Conservation (phyloP, 441 rosid species). For the Erysimum pusillum region DNA sequence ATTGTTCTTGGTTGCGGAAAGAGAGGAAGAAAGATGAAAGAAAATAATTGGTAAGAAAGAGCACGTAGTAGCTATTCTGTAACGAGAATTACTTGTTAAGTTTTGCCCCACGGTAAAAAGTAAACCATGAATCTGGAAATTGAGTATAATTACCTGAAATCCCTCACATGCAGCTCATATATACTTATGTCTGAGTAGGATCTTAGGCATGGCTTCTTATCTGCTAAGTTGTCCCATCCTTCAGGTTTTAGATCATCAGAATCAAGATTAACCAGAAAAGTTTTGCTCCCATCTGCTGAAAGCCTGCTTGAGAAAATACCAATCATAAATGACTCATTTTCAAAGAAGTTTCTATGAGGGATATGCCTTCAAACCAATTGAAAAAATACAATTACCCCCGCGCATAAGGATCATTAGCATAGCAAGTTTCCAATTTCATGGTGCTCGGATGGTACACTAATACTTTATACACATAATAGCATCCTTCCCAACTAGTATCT, state of each 20-base stretch:
- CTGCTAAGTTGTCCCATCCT: conserved; percentile 81
- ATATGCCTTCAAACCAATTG: conserved; percentile 20
- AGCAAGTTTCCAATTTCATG: conserved; percentile 76
- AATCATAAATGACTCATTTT: conserved; percentile 37
- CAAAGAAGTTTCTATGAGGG: conserved; percentile 3
- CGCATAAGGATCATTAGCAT: conserved; percentile 96
- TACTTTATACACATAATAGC: conserved; percentile 86
- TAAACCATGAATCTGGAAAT: conserved; percentile 19
- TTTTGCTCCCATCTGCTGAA: conserved; percentile 84
- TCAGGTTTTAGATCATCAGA: conserved; percentile 77
- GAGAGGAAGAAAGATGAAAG: conserved; percentile 11
- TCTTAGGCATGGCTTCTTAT: conserved; percentile 67
- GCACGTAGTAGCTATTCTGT: neutral
- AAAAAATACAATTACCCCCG: conserved; percentile 75
- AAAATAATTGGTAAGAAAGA: neutral
- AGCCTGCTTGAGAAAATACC: conserved; percentile 67
- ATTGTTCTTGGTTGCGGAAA: neutral
- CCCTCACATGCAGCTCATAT: conserved; percentile 96
- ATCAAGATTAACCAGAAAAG: conserved; percentile 76
- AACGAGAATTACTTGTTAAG: conserved; percentile 8
- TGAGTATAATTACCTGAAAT: conserved; percentile 73
- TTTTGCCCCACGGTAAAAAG: neutral
- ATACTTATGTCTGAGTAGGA: conserved; percentile 83
- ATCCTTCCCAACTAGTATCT: conserved; percentile 84
- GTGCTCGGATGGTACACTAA: conserved; percentile 88